Conservation (phyloP, 2,329 filamentous ascomycete genomes). For the Chrysoporthe austroafricana region DNA sequence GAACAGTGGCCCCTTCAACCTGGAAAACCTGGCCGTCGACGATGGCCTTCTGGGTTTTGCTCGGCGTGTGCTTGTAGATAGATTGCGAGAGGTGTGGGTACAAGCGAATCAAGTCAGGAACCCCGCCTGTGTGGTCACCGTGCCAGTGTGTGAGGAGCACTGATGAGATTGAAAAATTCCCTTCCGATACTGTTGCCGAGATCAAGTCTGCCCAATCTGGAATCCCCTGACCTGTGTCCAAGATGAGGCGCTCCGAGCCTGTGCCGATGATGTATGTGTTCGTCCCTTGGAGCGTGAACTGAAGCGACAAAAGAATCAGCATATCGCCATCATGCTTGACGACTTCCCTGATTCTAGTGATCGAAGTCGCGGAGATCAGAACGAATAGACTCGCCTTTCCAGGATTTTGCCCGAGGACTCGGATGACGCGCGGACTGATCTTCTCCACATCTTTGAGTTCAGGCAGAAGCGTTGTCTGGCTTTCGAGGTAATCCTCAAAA, state of each 20-base stretch:
- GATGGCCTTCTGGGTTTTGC: constrained; percentile 37
- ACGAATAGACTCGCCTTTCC: constrained; percentile 41
- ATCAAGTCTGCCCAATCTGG: constrained; percentile 58
- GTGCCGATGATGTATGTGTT: constrained; percentile 78
- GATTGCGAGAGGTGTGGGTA: constrained; percentile 44
- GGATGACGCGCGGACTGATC: constrained; percentile 45
- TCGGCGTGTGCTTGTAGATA: constrained; percentile 42
- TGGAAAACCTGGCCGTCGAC: constrained; percentile 57
- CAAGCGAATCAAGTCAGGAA: constrained; percentile 57
- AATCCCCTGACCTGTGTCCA: constrained; percentile 74
- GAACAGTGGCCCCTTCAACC: constrained; percentile 67
- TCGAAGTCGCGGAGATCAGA: not conserved
- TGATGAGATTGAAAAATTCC: constrained; percentile 42
- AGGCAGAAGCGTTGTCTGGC: constrained; percentile 43
- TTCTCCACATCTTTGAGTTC: constrained; percentile 39
- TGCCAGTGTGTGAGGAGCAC: constrained; percentile 76
- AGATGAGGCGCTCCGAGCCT: constrained; percentile 63
- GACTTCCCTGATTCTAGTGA: not conserved
- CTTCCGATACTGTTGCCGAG: constrained; percentile 35
- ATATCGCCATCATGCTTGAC: no score
- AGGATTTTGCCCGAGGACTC: constrained; percentile 48
- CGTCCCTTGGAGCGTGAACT: constrained; percentile 65
- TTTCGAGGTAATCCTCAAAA: constrained; percentile 52
- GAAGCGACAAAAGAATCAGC: constrained; percentile 9
- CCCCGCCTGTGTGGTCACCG: constrained; percentile 69